Percentiles rank a stretch among this genome's conserved stretches.
phyloP scores from a whole-genome alignment of 2,329 filamentous ascomycete species.

The Passalora sequoiae region DNA sequence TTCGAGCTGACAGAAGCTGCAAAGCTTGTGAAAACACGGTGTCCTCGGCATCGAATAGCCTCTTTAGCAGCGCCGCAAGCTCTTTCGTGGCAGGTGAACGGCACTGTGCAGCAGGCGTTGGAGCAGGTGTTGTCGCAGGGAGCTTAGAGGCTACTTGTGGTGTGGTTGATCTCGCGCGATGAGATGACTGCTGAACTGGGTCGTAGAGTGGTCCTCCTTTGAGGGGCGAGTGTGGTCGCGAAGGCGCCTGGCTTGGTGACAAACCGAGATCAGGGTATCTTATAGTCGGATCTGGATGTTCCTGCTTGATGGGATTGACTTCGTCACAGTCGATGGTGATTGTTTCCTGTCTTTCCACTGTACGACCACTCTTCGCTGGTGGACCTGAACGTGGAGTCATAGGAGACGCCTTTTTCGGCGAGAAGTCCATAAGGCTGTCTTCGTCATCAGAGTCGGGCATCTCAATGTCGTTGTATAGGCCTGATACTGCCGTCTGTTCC shows the following conservation, averaged over 20 bases:
- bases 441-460: slow-evolving; percentile 29
- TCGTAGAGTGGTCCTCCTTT: not conserved
- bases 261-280: not conserved
- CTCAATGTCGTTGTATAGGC: not conserved
- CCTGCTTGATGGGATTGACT: slow-evolving; percentile 5
- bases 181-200: not conserved
- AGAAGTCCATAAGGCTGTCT: slow-evolving; percentile 27
- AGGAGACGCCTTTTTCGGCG: not conserved
- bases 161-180: not conserved
- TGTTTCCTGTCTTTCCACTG: not conserved
- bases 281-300: not conserved
- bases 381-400: not conserved
- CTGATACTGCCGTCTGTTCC: not conserved
- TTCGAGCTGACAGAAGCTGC: slow-evolving; percentile 13
- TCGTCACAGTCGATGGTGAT: too few species aligned
- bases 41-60: slow-evolving; percentile 23
- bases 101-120: slow-evolving; percentile 14
- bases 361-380: not conserved
- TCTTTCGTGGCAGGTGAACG: slow-evolving; percentile 11
- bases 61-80: slow-evolving; percentile 9
- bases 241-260: not conserved
- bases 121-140: slow-evolving; percentile 8
- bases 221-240: not conserved
- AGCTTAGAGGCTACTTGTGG: not conserved
- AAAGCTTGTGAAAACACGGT: slow-evolving; percentile 14